Evolutionary conservation across 306 rosid genomes (phyloP).

Genomic region (Herpetospermum pedunculosum): DNA sequence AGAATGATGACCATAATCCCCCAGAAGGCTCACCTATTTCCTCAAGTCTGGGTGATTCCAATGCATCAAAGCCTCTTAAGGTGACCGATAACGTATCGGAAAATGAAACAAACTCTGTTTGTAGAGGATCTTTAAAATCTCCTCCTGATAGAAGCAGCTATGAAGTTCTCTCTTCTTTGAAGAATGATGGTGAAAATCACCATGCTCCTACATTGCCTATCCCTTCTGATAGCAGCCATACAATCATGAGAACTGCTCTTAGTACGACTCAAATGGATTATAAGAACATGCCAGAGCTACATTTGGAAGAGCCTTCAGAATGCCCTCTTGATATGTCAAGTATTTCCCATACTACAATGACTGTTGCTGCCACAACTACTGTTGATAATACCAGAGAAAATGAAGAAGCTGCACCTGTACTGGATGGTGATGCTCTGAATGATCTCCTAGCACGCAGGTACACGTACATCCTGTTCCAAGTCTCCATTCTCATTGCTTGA

Average conservation of each 20-base stretch:
- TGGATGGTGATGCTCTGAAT: slow-evolving; percentile 92
- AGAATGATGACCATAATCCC: slow-evolving; percentile 14
- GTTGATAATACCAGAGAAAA: neutral
- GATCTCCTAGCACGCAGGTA: slow-evolving; percentile 96
- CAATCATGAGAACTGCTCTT: neutral
- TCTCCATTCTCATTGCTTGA: slow-evolving; percentile 12
- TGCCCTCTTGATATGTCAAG: neutral
- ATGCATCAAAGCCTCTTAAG: neutral
- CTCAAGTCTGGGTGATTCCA: neutral
- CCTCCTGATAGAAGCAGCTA: neutral
- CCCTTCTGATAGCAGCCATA: neutral
- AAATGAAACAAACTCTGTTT: slow-evolving; percentile 2
- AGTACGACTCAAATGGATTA: neutral
- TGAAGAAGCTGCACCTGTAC: slow-evolving; percentile 98
- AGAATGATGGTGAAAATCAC: slow-evolving; percentile 8
- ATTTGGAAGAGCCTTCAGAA: slow-evolving; percentile 8
- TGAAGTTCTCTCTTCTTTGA: slow-evolving; percentile 1
- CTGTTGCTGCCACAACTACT: neutral
- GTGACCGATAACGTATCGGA: neutral
- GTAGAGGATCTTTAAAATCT: slow-evolving; percentile 6
- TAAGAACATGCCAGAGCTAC: neutral
- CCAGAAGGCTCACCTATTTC: slow-evolving; percentile 2
- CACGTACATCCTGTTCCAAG: slow-evolving; percentile 30
- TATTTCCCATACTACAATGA: neutral
- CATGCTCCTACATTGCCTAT: neutral